Evolutionary conservation across 2,329 filamentous ascomycete genomes (phyloP).

Genomic region (Colletotrichum graminicola): DNA sequence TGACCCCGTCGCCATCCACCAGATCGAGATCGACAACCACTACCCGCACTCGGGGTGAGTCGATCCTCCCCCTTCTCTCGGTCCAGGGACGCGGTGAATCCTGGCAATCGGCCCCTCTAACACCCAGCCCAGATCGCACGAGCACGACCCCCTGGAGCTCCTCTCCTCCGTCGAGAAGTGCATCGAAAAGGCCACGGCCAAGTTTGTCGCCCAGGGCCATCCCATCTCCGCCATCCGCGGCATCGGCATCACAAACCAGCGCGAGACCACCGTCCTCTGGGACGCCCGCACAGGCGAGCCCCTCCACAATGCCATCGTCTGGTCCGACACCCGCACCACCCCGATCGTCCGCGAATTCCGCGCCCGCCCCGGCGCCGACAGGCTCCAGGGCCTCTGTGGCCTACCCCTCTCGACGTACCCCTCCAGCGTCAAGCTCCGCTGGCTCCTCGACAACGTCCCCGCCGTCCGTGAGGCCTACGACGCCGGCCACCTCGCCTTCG

Average conservation of each 20-base stretch:
- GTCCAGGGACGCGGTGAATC: conserved; percentile 3
- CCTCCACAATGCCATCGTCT: conserved; percentile 87
- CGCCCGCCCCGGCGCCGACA: conserved; percentile 73
- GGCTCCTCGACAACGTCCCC: conserved; percentile 80
- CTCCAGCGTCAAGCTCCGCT: conserved; percentile 85
- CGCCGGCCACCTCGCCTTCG: conserved; percentile 81
- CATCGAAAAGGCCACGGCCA: conserved; percentile 79
- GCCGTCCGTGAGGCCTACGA: conserved; percentile 81
- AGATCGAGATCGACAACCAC: conserved; percentile 87
- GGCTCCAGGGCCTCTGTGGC: conserved; percentile 78
- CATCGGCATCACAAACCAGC: conserved; percentile 90
- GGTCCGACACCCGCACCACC: conserved; percentile 87
- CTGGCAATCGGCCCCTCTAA: background rate
- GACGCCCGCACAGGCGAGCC: conserved; percentile 84
- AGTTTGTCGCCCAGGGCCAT: conserved; percentile 79
- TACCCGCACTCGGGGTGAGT: conserved; percentile 88
- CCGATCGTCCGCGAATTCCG: conserved; percentile 82
- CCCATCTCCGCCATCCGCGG: conserved; percentile 76
- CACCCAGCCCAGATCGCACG: conserved; percentile 77
- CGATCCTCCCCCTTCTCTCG: conserved; percentile 4
- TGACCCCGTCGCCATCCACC: conserved; percentile 83
- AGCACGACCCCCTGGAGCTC: conserved; percentile 85
- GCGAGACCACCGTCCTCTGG: conserved; percentile 90
- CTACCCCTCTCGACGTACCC: conserved; percentile 90
- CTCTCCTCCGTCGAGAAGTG: conserved; percentile 81